Base-by-base conservation (phyloP, 257 asterid genomes). In the Solanum gracilifrons region DNA sequence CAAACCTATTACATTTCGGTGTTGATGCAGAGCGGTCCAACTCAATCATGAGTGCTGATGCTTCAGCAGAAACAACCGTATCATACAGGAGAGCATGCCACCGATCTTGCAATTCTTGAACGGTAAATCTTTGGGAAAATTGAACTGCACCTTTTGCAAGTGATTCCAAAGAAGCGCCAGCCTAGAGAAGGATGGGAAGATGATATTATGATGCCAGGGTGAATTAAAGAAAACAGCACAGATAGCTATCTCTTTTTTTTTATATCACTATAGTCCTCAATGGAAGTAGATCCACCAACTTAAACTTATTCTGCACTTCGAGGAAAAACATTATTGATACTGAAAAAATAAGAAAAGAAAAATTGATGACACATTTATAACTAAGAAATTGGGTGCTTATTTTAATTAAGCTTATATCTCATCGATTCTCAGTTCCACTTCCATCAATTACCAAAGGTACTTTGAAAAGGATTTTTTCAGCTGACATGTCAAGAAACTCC, bases 1-100 rank as follows among this genome's bases (percentile, higher is more conserved):
- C 95, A 35, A 83, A 83, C 87, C 89, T 83, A 82, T 77, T 85
- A 74, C 88, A 85, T 87, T 90, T 93, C 21, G 89, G 86, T 88
- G 87, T 39, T 9, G 82, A 93, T 83, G 86, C 76, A 74, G 87
- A 84, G 25, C 66, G 90, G 87, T 93, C 96, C 84, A 90, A 46
- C 89, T 90, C 93, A 82, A 89, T 75, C 94, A 96, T 96, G 83
- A 71, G 88, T 15, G 89, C 87, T 89, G 98, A 87, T 39, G 96
- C 97, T 87, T 91, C 94, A 15, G 10, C 87, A 37, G 97, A 91
- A 92, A 94, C 88, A 88, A 79, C 85, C 4, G 98, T 94, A 89
- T 95, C 98, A 87, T 96, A 96, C 79, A 94, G 97, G 72, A 95
- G 96, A 86, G 98, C 90, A 87, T n/a, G 76, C 98, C 99, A 96